phyloP scores from a whole-genome alignment of 2,329 filamentous ascomycete species.

The Colletotrichum simmondsii region DNA sequence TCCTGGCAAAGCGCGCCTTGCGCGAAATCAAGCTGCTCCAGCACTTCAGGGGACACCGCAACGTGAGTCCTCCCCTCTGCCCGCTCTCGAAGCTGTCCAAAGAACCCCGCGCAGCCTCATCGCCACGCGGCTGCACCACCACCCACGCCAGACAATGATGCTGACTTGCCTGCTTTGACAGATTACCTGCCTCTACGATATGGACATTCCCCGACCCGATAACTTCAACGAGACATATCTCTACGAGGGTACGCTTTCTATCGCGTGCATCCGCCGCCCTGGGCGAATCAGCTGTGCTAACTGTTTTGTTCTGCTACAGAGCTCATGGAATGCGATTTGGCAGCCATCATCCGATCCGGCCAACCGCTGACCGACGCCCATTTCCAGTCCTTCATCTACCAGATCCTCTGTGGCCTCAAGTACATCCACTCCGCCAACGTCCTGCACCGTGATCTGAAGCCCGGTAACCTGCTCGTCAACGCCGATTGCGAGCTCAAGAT shows the following conservation, averaged over 20 bases:
- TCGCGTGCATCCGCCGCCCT: neutral
- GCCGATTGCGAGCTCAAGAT: conserved; percentile 99
- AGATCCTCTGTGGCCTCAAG: conserved; percentile 98
- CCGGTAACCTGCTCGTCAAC: conserved; percentile 96
- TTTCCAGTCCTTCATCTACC: conserved; percentile 99
- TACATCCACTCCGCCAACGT: conserved; percentile 99
- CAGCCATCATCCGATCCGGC: conserved; percentile 96
- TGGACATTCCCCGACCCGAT: conserved; percentile 97
- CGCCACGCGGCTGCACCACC: conserved; percentile 15
- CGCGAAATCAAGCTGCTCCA: conserved; percentile 98
- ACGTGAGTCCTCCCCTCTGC: conserved; percentile 64
- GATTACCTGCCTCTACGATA: conserved; percentile 99
- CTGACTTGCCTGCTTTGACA: conserved; percentile 48
- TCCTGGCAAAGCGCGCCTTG: conserved; percentile 95
- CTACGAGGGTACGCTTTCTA: conserved; percentile 82
- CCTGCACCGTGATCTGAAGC: conserved; percentile 95
- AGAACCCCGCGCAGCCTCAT: conserved; percentile 11
- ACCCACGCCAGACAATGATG: conserved; percentile 15
- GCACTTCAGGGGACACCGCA: conserved; percentile 92
- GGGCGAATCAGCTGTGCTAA: conserved; percentile 6
- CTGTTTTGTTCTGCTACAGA: conserved; percentile 64
- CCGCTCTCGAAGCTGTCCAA: neutral
- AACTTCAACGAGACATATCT: conserved; percentile 99
- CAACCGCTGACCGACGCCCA: conserved; percentile 98
- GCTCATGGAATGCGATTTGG: conserved; percentile 98